Conservation (phyloP, 2,329 filamentous ascomycete genomes). For the Aureobasidium sp. region DNA sequence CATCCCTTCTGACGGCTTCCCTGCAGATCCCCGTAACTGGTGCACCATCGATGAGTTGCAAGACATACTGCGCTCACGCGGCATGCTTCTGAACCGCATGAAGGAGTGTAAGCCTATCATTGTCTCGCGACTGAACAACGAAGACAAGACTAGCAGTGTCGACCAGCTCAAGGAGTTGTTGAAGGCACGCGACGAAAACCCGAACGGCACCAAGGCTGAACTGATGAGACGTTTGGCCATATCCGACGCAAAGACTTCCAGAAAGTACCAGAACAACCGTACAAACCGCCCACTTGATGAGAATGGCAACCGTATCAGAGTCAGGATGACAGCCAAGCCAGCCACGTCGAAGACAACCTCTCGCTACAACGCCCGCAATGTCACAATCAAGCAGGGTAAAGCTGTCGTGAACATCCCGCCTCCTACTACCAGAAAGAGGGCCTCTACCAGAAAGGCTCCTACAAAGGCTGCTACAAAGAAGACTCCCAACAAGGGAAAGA, state of each 20-base stretch:
- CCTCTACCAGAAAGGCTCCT: neutral
- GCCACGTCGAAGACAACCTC: neutral
- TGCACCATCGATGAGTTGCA: slow-evolving; percentile 16
- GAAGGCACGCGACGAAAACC: slow-evolving; percentile 19
- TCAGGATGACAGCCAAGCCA: neutral
- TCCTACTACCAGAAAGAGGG: neutral
- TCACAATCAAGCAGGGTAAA: neutral
- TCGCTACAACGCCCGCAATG: slow-evolving; percentile 6
- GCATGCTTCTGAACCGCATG: slow-evolving; percentile 17
- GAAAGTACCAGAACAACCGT: neutral
- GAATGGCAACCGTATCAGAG: neutral
- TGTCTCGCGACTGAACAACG: slow-evolving; percentile 14
- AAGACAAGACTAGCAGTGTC: slow-evolving; percentile 22
- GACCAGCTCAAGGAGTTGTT: slow-evolving; percentile 23
- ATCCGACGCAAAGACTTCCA: slow-evolving; percentile 20
- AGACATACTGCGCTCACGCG: slow-evolving; percentile 13
- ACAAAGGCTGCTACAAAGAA: slow-evolving; percentile 1
- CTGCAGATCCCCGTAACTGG: slow-evolving; percentile 14
- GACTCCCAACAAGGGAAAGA: neutral
- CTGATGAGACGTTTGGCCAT: slow-evolving; percentile 22
- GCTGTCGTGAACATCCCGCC: neutral
- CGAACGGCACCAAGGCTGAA: slow-evolving; percentile 20
- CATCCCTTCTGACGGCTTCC: slow-evolving; percentile 4
- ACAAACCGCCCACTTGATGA: neutral
- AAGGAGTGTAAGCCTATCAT: slow-evolving; percentile 17